Conservation (phyloP, 148 eudicot species). For the Vaccinium myrtillus region DNA sequence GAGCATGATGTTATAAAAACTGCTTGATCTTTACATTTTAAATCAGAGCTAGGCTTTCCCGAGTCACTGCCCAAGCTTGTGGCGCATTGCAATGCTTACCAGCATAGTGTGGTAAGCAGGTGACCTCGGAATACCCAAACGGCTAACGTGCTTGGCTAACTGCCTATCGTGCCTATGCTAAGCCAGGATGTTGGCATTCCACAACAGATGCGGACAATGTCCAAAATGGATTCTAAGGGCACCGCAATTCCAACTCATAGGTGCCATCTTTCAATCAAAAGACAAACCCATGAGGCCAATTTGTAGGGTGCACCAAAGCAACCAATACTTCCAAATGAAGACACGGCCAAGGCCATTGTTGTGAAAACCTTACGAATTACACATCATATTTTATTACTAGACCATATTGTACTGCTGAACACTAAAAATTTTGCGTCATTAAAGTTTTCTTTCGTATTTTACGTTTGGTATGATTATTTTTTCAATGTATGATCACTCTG, state of each 20-base stretch:
- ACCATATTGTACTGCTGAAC: neutral
- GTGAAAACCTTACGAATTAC: neutral
- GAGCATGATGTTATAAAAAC: neutral
- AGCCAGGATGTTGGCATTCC: neutral
- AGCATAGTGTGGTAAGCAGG: neutral
- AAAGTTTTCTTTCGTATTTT: neutral
- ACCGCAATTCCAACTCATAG: neutral
- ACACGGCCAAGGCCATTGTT: neutral
- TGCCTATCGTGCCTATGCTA: neutral
- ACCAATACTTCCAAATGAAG: neutral
- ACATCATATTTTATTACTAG: no score
- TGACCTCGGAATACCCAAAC: neutral
- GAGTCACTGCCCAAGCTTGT: neutral
- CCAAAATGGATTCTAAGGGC: neutral
- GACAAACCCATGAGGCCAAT: neutral
- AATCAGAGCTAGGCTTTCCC: neutral
- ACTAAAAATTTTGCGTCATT: neutral
- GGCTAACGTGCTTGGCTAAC: neutral
- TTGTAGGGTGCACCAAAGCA: neutral
- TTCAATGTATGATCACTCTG: no score
- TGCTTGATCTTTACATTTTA: neutral
- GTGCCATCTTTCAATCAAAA: neutral
- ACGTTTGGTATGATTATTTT: no score
- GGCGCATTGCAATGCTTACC: neutral
- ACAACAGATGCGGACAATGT: neutral